Conservation (phyloP, 176 grass and related monocot species). For the Sorghum bicolor region Sorghum_bicolor_NCBIv3 NC_012873.2:67515501-67516000, state of each 20-base stretch:
- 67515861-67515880: neutral
- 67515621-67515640: conserved; percentile 54
- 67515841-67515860: neutral
- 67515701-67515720: neutral
- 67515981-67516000: neutral
- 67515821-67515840: neutral
- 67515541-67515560: conserved; percentile 37
- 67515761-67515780: neutral
- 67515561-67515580: conserved; percentile 42
- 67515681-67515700: neutral
- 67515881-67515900: neutral
- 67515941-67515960: neutral
- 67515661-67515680: conserved; percentile 25
- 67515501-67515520: conserved; percentile 42
- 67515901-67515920: neutral
- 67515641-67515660: conserved; percentile 69
- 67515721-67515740: neutral
- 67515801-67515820: neutral
- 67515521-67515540: conserved; percentile 13
- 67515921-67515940: neutral
- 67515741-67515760: neutral
- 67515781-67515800: neutral
- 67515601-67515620: conserved; percentile 12
- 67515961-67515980: neutral
- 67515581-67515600: conserved; percentile 13